phyloP scores from a whole-genome alignment of 352 stramenopile genomes.

The Hyphochytrium catenoides region DNA sequence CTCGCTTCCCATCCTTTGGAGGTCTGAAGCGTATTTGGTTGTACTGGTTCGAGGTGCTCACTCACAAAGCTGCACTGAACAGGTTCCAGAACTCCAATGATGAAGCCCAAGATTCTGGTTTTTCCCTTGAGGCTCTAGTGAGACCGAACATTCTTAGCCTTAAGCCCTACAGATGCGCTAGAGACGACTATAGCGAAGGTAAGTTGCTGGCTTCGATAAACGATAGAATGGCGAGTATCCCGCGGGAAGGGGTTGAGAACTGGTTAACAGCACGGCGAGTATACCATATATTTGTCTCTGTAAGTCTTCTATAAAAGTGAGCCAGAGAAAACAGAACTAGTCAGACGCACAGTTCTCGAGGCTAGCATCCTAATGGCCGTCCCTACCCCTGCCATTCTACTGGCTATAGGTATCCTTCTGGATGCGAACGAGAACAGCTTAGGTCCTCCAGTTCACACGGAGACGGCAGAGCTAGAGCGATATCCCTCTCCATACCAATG shows the following conservation, averaged over 20 bases:
- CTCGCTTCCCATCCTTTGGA: too few species aligned
- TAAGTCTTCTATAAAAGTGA: too few species aligned
- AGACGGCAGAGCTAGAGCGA: constrained; percentile 60
- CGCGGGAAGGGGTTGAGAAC: neutral
- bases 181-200: constrained; percentile 82
- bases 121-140: constrained; percentile 66
- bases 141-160: constrained; percentile 89
- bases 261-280: neutral
- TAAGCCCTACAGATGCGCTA: constrained; percentile 86
- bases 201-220: too few species aligned
- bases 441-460: constrained; percentile 52
- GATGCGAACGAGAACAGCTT: constrained; percentile 97
- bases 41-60: too few species aligned
- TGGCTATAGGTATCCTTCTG: constrained; percentile 80
- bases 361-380: too few species aligned
- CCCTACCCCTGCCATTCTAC: too few species aligned
- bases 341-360: too few species aligned
- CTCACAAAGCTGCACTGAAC: too few species aligned
- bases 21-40: too few species aligned
- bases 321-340: too few species aligned
- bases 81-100: too few species aligned
- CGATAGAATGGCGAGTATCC: neutral
- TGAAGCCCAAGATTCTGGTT: too few species aligned
- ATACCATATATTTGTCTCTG: neutral
- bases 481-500: constrained; percentile 87